A percentile compares a stretch with the other conserved stretches of the same genome.
Evolutionary conservation across 1,284 basidiomycete species (phyloP).

Genomic region (Trametes pubescens): DNA sequence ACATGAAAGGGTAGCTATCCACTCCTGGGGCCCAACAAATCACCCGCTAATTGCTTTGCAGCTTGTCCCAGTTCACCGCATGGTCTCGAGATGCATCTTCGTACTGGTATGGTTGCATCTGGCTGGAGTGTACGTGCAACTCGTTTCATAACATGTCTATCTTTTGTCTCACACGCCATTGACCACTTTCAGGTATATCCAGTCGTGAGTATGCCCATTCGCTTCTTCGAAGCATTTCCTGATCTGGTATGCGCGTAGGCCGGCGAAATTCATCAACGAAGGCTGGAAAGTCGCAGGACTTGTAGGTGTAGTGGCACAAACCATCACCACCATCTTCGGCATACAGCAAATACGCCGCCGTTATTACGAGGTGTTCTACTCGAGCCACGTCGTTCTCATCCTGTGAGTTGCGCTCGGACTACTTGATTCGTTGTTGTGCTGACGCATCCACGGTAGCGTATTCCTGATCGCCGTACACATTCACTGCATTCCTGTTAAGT

Average conservation of each 20-base stretch:
- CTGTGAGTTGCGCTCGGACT: slow-evolving; percentile 32
- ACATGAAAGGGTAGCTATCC: slow-evolving; percentile 46
- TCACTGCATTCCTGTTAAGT: slow-evolving; percentile 28
- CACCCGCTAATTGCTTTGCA: background rate
- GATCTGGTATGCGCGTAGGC: background rate
- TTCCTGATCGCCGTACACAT: slow-evolving; percentile 33
- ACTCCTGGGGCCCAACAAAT: too few species aligned
- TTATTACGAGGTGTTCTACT: slow-evolving; percentile 53
- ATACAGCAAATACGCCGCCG: slow-evolving; percentile 45
- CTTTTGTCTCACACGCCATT: background rate
- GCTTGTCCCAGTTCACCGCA: slow-evolving; percentile 43
- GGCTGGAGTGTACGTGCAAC: slow-evolving; percentile 33
- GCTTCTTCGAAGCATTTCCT: background rate
- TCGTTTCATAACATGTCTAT: background rate
- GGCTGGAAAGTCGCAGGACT: slow-evolving; percentile 40
- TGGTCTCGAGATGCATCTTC: slow-evolving; percentile 30
- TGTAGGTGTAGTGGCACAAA: slow-evolving; percentile 44
- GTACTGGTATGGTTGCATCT: slow-evolving; percentile 41
- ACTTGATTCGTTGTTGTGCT: background rate
- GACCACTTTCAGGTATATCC: slow-evolving; percentile 10
- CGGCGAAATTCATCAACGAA: slow-evolving; percentile 8
- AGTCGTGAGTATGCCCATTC: slow-evolving; percentile 7
- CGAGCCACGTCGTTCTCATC: slow-evolving; percentile 50
- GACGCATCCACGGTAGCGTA: slow-evolving; percentile 9
- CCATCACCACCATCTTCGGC: slow-evolving; percentile 45